Conservation (phyloP, 2,329 filamentous ascomycete genomes). For the Xylariaceae sp. region DNA sequence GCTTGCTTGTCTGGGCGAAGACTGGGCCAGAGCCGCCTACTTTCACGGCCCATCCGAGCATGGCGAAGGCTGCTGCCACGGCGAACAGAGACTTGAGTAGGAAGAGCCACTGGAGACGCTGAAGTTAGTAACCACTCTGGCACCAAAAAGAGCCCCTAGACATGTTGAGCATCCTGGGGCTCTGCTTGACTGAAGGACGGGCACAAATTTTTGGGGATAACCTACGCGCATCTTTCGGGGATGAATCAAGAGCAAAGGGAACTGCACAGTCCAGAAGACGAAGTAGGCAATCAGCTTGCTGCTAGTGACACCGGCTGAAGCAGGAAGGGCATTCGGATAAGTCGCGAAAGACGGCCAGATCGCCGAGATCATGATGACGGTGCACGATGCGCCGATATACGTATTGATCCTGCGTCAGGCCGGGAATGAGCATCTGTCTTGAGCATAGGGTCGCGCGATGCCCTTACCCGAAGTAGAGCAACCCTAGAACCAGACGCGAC, state of each 20-base stretch:
- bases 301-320: conserved; percentile 34
- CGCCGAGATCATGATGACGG: conserved; percentile 3
- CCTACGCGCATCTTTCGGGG: conserved; percentile 39
- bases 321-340: conserved; percentile 5
- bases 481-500: conserved; percentile 1
- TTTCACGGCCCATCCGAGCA: conserved; percentile 19
- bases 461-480: conserved; percentile 4
- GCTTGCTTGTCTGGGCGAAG: conserved; percentile 8
- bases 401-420: conserved; percentile 2
- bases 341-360: conserved; percentile 1
- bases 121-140: no score
- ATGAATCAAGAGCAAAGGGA: conserved; percentile 42
- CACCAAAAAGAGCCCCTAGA: no score
- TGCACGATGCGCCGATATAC: conserved; percentile 4
- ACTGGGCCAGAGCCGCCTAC: conserved; percentile 17
- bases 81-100: conserved; percentile 30
- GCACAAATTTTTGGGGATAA: no score
- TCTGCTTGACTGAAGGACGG: no score
- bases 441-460: background rate
- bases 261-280: conserved; percentile 41
- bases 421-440: background rate
- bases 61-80: conserved; percentile 24
- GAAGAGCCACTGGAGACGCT: no score
- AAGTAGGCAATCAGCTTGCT: conserved; percentile 44
- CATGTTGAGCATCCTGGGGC: no score